These are phyloP conservation scores for Parachlorella kessleri DNA, from an alignment of 139 green algal species.

Conservation along the genomic window DNA sequence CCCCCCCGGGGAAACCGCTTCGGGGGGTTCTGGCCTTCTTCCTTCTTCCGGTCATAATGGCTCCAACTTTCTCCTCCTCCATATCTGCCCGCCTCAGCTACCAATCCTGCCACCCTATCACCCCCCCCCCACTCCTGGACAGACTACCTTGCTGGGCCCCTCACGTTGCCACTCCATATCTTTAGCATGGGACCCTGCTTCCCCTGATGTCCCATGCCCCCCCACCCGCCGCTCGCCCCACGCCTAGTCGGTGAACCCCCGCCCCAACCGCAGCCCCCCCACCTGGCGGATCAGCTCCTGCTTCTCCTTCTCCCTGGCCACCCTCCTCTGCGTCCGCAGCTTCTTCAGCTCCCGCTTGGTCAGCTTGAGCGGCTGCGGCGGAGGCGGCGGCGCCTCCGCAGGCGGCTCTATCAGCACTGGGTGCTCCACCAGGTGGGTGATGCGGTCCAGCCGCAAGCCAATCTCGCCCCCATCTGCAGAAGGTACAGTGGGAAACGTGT, in stretches of 20 bases:
- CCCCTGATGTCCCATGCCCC: background rate
- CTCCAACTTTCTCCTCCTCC: too few species aligned
- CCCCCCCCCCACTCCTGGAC: background rate
- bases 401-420: constrained; percentile 92
- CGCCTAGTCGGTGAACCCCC: background rate
- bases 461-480: background rate
- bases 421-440: constrained; percentile 85
- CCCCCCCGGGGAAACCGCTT: too few species aligned
- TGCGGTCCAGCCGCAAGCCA: constrained; percentile 33
- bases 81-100: too few species aligned
- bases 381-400: constrained; percentile 71
- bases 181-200: background rate
- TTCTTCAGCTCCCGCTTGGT: constrained; percentile 94
- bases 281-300: constrained; percentile 91
- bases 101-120: background rate
- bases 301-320: constrained; percentile 94
- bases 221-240: background rate
- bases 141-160: too few species aligned
- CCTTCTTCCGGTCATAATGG: too few species aligned
- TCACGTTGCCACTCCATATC: too few species aligned
- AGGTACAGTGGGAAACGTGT: too few species aligned
- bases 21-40: too few species aligned
- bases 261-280: background rate
- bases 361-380: constrained; percentile 85
- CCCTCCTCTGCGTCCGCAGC: constrained; percentile 90